phyloP scores from a whole-genome alignment of 306 rosid species.

The Rosa chinensis region DNA sequence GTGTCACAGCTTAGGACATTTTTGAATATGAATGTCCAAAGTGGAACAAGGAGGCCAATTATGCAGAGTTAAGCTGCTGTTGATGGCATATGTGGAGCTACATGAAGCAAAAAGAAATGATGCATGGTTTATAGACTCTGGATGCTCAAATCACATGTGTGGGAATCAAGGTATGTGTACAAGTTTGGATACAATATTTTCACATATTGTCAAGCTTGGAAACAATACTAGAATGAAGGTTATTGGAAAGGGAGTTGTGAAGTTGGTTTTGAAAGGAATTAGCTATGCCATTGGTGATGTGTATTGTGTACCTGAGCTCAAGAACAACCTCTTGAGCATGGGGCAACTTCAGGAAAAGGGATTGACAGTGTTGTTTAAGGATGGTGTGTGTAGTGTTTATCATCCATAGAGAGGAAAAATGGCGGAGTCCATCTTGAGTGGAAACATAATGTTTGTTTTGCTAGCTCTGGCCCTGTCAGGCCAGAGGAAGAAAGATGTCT shows the following conservation, averaged over 20 bases:
- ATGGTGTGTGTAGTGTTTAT: not conserved
- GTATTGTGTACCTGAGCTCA: not conserved
- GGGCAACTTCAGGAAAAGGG: not conserved
- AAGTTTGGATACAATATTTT: not conserved
- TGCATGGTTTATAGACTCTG: too few species aligned
- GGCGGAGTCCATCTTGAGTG: not conserved
- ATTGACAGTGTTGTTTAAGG: not conserved
- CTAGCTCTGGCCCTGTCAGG: not conserved
- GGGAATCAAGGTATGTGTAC: not conserved
- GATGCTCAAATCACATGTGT: not conserved
- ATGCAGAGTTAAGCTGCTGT: not conserved
- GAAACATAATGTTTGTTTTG: too few species aligned
- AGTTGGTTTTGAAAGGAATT: not conserved
- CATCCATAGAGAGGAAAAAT: not conserved
- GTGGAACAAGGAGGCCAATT: not conserved
- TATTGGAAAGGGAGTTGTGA: not conserved
- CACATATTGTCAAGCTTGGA: not conserved
- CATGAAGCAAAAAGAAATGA: not conserved
- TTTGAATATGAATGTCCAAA: not conserved
- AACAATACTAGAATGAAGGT: not conserved
- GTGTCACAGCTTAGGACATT: not conserved
- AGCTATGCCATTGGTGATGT: not conserved
- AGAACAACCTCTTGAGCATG: not conserved
- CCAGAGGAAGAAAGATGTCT: not conserved
- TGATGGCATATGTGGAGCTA: not conserved